Conservation (phyloP, 1,284 basidiomycete genomes). For the Erythrobasidium hasegawianum region DNA sequence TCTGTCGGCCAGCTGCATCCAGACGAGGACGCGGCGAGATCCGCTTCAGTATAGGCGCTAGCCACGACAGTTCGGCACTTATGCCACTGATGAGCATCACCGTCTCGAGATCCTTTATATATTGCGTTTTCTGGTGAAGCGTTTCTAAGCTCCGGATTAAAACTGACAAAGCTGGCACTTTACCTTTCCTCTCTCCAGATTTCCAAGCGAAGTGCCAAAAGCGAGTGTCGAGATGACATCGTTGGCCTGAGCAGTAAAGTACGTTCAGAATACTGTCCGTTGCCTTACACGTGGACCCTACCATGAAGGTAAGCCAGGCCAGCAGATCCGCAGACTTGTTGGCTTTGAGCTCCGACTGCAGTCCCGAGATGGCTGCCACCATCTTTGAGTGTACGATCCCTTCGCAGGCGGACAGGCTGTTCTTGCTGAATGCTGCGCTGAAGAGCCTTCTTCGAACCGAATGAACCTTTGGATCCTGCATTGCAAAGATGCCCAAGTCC, state of each 20-base stretch:
- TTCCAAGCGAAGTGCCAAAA: conserved; percentile 10
- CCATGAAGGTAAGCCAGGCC: conserved; percentile 24
- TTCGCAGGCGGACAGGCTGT: background rate
- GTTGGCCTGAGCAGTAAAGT: conserved; percentile 1
- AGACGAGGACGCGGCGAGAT: conserved; percentile 7
- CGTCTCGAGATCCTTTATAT: conserved; percentile 12
- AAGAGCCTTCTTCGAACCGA: conserved; percentile 9
- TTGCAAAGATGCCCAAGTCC: conserved; percentile 13
- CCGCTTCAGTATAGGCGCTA: background rate
- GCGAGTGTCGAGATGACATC: conserved; percentile 18
- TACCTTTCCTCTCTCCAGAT: conserved; percentile 14
- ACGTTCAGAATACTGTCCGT: too few relatives aligned
- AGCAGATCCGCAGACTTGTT: conserved; percentile 2
- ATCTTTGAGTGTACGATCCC: conserved; percentile 4
- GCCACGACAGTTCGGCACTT: conserved; percentile 2
- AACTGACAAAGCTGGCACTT: background rate
- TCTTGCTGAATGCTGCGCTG: conserved; percentile 7
- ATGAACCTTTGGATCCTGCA: conserved; percentile 15
- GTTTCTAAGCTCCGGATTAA: background rate
- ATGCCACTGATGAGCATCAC: conserved; percentile 18
- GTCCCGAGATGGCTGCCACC: background rate
- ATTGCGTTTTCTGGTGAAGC: conserved; percentile 13
- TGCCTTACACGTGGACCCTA: too few relatives aligned
- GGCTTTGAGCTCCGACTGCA: background rate
- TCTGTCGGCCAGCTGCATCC: background rate